Base-by-base conservation (phyloP, 2,329 filamentous ascomycete genomes). In the Beauveria bassiana region DNA sequence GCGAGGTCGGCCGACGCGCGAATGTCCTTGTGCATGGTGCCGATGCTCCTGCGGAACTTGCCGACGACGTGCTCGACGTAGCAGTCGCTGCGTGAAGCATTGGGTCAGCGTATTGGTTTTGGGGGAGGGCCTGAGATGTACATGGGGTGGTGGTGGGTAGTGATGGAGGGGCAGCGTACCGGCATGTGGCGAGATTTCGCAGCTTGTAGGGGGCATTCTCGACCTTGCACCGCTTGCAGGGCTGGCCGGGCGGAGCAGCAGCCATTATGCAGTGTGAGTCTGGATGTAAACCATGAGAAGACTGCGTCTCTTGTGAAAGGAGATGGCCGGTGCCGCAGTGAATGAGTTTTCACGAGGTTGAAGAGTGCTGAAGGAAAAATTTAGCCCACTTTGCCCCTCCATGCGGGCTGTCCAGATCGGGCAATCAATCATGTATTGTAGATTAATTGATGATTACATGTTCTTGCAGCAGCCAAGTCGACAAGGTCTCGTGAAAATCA, bases 31-130 rank as follows among this genome's bases (percentile, higher is more conserved):
- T 79, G 80, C 7, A 85, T 73, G 22, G 75, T 73, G 65, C 78
- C 79, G 31, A 86, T 75, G 22, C 92, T 89, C 74, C 93, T 93
- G 67, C 91, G 82, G 64, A 87, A 82, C 74, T 98, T 98, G 66
- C 84, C 86, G 63, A 84, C 79, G 61, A 96, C 81, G 77, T 92
- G 97, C 68, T 83, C 82, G 62, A 82, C 78, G 75, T 93, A 97
- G 76, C 95, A 98, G 50, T 73, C 66, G n/a, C 75, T 59, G 22
- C 20, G n/a, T 10, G 9, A 8, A 16, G 18, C 34, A 50, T 24
- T 7, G 16, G 59, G 60, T 67, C 18, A 63, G 61, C 31, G 47
- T 52, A 40, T 34, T 38, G 5, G 14, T 38, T 16, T 6, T 38
- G 34, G 2, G 34, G 3, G 14, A 34, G 31, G 34, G 34, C 34